Evolutionary conservation across 805 yeast genomes (phyloP), one percentile per base, ranked within the genome.

Genomic region (Kodamaea sagamina): DNA sequence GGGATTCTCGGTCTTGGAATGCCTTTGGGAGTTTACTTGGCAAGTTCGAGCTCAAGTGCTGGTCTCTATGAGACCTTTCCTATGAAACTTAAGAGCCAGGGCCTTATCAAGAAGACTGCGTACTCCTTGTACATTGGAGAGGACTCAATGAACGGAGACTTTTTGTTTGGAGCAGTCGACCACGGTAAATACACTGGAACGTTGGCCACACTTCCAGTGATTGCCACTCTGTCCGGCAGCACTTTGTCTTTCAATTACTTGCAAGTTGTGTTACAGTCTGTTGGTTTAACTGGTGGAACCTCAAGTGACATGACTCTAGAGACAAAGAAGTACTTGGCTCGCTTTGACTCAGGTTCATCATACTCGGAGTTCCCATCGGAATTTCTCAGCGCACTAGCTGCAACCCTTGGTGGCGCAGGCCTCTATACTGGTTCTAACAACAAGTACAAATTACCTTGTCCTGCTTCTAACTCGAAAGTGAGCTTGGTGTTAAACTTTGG

Each of bases 101-200:
- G 89, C 0, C 53, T 76, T 29, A 85, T 81, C 47, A 54, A 72
- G 32, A 72, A 74, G 38, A 69, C 71, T 29, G 77, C 77, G 1
- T 86, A 83, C 59, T 84, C 92, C 0, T 65, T 86, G 43, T 84
- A 69, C 54, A 68, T 86, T 59, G 75, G 81, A 50, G 51, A 57
- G 13, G 61, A 62, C 17, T 63, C 77, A 0, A 35, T 53, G 3
- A 47, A 65, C 1, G 90, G 89, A 4, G 61, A 71, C 12, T 67
- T 85, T 16, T 59, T 85, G 38, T 86, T 86, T 66, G 92, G 93
- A 38, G 93, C 83, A 21, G 74, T 81, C 19, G 92, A 85, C 55
- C 77, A 74, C 46, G 72, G 77, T 28, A 84, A 83, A 61, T 82
- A 78, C 58, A 42, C 62, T 0, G 89, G 89, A 13, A 56, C 52